Evolutionary conservation across 129 eudicot species (phyloP), one percentile per base, ranked within the genome.

Genomic region (Flaveria robusta): DNA sequence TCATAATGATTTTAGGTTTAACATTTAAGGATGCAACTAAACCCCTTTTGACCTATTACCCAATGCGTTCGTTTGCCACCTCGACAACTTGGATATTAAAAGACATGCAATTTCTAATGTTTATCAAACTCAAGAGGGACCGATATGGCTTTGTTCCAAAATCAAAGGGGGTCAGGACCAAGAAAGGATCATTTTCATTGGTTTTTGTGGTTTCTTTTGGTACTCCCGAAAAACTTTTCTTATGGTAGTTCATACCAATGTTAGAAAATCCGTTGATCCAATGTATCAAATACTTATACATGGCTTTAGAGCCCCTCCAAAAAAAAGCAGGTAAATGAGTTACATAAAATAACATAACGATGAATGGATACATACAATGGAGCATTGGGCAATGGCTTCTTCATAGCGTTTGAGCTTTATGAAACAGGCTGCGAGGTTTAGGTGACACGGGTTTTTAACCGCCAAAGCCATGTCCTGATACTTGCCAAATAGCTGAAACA

Each of bases 401-500:
- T 89, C 89, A 39, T 82, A 89, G 69, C 96, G 93, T 78, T 88
- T 87, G 74, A 89, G 93, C 83, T 91, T 94, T 81, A 94, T 89
- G 83, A 91, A 72, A 68, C 99, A 94, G 12, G 99, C 99, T 58
- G 99, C 97, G 79, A 84, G 89, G 86, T 94, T 94, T 31, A 94
- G 97, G 80, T 94, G 99, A 49, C 99, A 94, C 15, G 97, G 97
- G 72, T 89, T 94, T 85, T 94, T 91, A 10, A 94, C 99, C 0
- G 92, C 99, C 85, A 94, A 75, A 67, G 99, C 99, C 97, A 91
- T 94, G 85, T 94, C 99, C 27, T 86, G 89, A 73, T 88, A 94
- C 87, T 89, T 94, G 1, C 97, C 99, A 50, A 82, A 89, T 83
- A 94, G 85, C 87, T 94, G 99, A 84, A 94, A 94, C 99, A 94